Base-by-base conservation (phyloP, 768 basidiomycete species). In the Macrolepiota dolichaula region DNA sequence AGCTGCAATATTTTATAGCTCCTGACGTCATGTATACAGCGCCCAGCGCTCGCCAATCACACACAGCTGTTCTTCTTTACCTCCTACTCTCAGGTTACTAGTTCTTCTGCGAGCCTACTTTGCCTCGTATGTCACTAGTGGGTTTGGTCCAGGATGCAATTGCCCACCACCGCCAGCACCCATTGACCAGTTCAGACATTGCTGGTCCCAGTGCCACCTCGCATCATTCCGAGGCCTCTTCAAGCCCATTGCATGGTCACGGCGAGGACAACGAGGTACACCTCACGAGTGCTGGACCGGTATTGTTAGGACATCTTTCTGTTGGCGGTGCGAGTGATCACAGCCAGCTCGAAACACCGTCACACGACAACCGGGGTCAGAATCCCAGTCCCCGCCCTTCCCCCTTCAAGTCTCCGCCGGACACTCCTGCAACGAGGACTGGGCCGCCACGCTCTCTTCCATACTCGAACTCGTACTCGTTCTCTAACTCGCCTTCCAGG, bases 361-460 rank as follows among this genome's bases (percentile, higher is more conserved):
- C 38, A 40, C 38, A 19, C 38, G 50, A 60, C 27, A 44, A 42
- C 19, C 40, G 35, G 22, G 37, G 22, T 19, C 49, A 51, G 5
- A 19, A 50, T 32, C 17, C 22, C 40, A 27, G 19, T n/a, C 49
- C 51, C 17, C 70, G 64, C 61, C 57, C 67, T n/a, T 59, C 71
- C 29, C 67, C 69, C 40, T 71, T 68, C 64, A 67, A 54, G 55
- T 71, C 71, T 25, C 73, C 72, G 25, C 73, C 73, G 35, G 66
- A 77, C 52, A 85, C 87, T 0, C 89, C 90, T 25, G 83, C 87
- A 5, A 75, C 76, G 52, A 78, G 89, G 55, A 91, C 89, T 3
- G 90, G 89, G 12, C 88, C 89, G 35, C 90, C 89, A 3, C 81
- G 89, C 42, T 88, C 89, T 0, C 75, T 91, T 27, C 88, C 88